phyloP scores from a whole-genome alignment of 352 stramenopile species.

The Globisporangium splendens region DNA sequence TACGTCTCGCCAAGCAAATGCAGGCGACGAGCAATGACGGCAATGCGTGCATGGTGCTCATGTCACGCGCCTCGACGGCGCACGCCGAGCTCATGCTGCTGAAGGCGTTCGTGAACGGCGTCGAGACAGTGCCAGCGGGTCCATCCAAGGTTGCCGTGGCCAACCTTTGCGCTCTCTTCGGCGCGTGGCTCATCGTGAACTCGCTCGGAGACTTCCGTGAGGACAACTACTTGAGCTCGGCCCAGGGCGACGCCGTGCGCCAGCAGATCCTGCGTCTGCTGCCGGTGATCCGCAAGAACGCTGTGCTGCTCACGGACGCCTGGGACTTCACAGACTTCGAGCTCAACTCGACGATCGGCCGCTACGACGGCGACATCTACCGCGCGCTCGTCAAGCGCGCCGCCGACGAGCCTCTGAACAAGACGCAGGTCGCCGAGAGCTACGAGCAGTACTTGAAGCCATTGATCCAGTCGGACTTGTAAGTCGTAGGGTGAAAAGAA shows the following conservation, averaged over 20 bases:
- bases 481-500: neutral
- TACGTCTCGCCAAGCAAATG: slow-evolving; percentile 16
- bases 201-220: slow-evolving; percentile 38
- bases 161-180: slow-evolving; percentile 26
- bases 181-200: slow-evolving; percentile 24
- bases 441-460: slow-evolving; percentile 56
- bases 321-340: slow-evolving; percentile 54
- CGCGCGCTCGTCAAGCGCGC: slow-evolving; percentile 47
- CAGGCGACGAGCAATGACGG: slow-evolving; percentile 9
- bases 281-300: slow-evolving; percentile 32
- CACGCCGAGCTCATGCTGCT: slow-evolving; percentile 31
- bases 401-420: slow-evolving; percentile 56
- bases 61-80: slow-evolving; percentile 31
- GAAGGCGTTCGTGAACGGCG: slow-evolving; percentile 19
- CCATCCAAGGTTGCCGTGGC: slow-evolving; percentile 16
- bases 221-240: slow-evolving; percentile 33
- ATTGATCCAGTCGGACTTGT: slow-evolving; percentile 32
- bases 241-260: slow-evolving; percentile 20
- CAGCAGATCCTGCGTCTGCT: slow-evolving; percentile 24
- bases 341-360: slow-evolving; percentile 60
- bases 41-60: slow-evolving; percentile 36
- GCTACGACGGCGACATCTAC: slow-evolving; percentile 69
- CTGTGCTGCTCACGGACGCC: slow-evolving; percentile 29
- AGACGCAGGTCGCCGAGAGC: slow-evolving; percentile 45
- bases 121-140: slow-evolving; percentile 10